A percentile compares a stretch with the other conserved stretches of the same genome.
phyloP scores from a whole-genome alignment of 2,329 filamentous ascomycete species.

The Pseudocercospora fijiensis region DNA sequence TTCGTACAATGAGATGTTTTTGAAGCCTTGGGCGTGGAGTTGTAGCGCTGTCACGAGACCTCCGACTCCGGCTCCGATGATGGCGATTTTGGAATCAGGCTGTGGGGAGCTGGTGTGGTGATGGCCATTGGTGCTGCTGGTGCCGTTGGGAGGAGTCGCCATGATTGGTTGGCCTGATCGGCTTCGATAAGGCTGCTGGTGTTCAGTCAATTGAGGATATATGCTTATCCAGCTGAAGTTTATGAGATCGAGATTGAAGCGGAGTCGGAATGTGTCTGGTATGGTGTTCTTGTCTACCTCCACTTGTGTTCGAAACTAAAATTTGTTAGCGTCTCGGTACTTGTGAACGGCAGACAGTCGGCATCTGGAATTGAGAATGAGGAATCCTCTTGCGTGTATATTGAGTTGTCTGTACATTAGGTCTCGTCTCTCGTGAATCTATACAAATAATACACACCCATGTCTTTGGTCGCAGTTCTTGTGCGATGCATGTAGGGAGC shows the following conservation, averaged over 20 bases:
- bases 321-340: slow-evolving; percentile 1
- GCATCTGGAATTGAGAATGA: background rate
- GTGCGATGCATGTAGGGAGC: slow-evolving; percentile 6
- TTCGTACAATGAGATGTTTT: slow-evolving; percentile 48
- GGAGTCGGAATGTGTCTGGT: background rate
- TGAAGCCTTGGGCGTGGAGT: slow-evolving; percentile 54
- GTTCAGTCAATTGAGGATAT: background rate
- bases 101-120: background rate
- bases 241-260: background rate
- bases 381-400: background rate
- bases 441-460: slow-evolving; percentile 7
- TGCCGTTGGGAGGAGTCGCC: background rate
- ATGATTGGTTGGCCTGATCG: background rate
- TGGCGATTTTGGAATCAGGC: slow-evolving; percentile 39
- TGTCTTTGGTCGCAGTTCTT: background rate
- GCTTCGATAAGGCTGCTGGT: background rate
- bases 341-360: background rate
- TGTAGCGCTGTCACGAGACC: slow-evolving; percentile 58
- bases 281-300: background rate
- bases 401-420: slow-evolving; percentile 16
- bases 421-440: slow-evolving; percentile 12
- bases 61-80: slow-evolving; percentile 51
- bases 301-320: slow-evolving; percentile 2
- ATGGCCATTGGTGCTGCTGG: background rate
- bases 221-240: background rate